Percentiles rank a stretch among this genome's conserved stretches.
Conservation (phyloP, 2,329 filamentous ascomycete genomes). For the Amphichorda felina region DNA sequence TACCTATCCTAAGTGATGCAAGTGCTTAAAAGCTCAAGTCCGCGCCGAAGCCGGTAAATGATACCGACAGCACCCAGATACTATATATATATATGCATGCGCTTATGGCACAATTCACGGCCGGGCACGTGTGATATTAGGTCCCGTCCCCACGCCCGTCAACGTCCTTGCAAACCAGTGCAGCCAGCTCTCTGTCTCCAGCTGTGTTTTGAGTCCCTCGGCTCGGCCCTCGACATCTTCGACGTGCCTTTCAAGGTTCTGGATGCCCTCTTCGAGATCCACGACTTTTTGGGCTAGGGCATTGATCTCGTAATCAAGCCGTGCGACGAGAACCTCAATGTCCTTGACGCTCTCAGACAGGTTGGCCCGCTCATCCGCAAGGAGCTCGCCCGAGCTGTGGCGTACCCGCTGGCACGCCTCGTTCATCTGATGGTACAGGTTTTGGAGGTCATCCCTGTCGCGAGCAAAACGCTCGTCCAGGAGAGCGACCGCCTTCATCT, state of each 20-base stretch:
- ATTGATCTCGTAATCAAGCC: conserved; percentile 85
- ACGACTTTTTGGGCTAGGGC: conserved; percentile 68
- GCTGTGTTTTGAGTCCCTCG: conserved; percentile 47
- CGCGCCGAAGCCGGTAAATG: too few species aligned
- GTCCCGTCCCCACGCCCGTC: conserved; percentile 48
- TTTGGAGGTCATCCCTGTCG: conserved; percentile 54
- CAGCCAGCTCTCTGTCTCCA: conserved; percentile 53
- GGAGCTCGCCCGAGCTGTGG: conserved; percentile 53
- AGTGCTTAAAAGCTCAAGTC: too few species aligned
- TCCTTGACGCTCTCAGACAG: conserved; percentile 65
- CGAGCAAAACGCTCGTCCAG: conserved; percentile 51
- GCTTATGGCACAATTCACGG: background rate
- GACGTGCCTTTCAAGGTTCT: conserved; percentile 70
- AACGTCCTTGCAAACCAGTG: conserved; percentile 52
- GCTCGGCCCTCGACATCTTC: conserved; percentile 56
- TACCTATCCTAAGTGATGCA: too few species aligned
- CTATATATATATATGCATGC: background rate
- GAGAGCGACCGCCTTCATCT: conserved; percentile 40
- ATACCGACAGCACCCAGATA: background rate
- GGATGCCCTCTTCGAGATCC: conserved; percentile 76
- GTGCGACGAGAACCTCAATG: conserved; percentile 68
- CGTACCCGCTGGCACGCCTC: conserved; percentile 58
- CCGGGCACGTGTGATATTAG: conserved; percentile 31
- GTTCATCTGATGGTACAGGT: conserved; percentile 57
- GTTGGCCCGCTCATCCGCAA: conserved; percentile 56